These are phyloP conservation scores for Manihot esculenta DNA, from an alignment of 441 rosid species.

Conservation along the genomic window DNA sequence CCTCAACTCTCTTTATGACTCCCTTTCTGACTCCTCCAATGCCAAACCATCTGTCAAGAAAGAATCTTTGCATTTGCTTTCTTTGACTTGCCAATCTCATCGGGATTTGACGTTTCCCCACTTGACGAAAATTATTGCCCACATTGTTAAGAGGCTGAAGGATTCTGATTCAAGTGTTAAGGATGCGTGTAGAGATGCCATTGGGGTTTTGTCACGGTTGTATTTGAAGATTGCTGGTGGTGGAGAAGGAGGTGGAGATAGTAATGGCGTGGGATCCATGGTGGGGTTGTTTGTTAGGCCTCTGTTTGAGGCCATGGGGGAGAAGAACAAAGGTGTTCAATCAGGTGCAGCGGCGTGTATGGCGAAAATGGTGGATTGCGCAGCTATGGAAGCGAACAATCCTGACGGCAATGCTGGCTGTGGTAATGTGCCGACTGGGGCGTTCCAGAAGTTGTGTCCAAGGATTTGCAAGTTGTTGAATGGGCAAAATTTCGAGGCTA, in stretches of 20 bases:
- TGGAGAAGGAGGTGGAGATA: slow-evolving; percentile 40
- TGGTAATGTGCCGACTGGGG: slow-evolving; percentile 46
- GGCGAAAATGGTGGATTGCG: slow-evolving; percentile 89
- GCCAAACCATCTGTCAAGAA: slow-evolving; percentile 88
- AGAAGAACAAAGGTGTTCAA: slow-evolving; percentile 88
- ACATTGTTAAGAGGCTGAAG: slow-evolving; percentile 68
- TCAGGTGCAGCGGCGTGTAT: slow-evolving; percentile 85
- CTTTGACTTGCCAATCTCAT: slow-evolving; percentile 57
- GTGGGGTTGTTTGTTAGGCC: slow-evolving; percentile 84
- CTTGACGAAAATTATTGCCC: slow-evolving; percentile 65
- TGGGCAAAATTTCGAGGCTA: slow-evolving; percentile 75
- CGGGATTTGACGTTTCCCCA: slow-evolving; percentile 65
- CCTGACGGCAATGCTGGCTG: slow-evolving; percentile 7
- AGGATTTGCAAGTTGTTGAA: slow-evolving; percentile 87
- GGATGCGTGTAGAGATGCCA: slow-evolving; percentile 81
- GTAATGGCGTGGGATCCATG: slow-evolving; percentile 40
- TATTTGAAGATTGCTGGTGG: slow-evolving; percentile 51
- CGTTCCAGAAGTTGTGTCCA: slow-evolving; percentile 82
- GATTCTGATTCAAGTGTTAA: slow-evolving; percentile 88
- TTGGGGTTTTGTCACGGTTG: slow-evolving; percentile 66
- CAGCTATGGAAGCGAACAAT: slow-evolving; percentile 26
- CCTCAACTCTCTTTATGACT: slow-evolving; percentile 78
- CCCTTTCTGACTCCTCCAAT: slow-evolving; percentile 50
- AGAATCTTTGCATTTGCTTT: slow-evolving; percentile 73
- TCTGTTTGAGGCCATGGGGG: slow-evolving; percentile 92